Conservation (phyloP, 2,329 filamentous ascomycete genomes). For the Fusarium nelsonii region DNA sequence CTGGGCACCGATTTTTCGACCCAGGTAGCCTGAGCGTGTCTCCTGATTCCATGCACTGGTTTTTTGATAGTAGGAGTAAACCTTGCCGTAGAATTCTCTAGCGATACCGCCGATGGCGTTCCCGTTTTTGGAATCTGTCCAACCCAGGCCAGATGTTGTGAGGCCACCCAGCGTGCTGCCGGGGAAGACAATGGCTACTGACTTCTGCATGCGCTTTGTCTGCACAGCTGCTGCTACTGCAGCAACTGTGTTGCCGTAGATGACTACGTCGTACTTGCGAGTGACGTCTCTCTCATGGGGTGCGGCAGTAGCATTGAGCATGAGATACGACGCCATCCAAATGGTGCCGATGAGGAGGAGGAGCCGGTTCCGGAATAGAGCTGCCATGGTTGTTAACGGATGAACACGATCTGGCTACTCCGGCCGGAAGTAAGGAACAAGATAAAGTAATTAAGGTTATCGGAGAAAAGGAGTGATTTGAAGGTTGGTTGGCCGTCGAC, state of each 20-base stretch:
- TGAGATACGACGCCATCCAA: slow-evolving; percentile 33
- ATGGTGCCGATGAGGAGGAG: slow-evolving; percentile 30
- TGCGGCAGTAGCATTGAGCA: slow-evolving; percentile 26
- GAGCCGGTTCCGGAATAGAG: slow-evolving; percentile 21
- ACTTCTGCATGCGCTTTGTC: slow-evolving; percentile 38
- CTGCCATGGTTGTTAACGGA: slow-evolving; percentile 25
- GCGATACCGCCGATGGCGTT: slow-evolving; percentile 40
- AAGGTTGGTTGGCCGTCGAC: neutral
- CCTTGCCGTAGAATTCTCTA: slow-evolving; percentile 35
- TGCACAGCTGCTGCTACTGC: slow-evolving; percentile 39
- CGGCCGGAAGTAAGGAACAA: neutral
- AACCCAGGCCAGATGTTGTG: slow-evolving; percentile 38
- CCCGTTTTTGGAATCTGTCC: slow-evolving; percentile 42
- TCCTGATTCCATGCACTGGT: slow-evolving; percentile 26
- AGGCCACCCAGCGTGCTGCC: slow-evolving; percentile 36
- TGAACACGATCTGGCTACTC: slow-evolving; percentile 1
- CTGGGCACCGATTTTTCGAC: slow-evolving; percentile 33
- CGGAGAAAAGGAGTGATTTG: slow-evolving; percentile 15
- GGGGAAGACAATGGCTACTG: slow-evolving; percentile 37
- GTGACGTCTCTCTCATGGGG: slow-evolving; percentile 19
- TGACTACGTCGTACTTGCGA: slow-evolving; percentile 36
- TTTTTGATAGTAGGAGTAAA: slow-evolving; percentile 33
- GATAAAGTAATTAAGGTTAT: neutral
- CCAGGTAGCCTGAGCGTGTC: slow-evolving; percentile 28
- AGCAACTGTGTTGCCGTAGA: slow-evolving; percentile 44